Base-by-base conservation (phyloP, 2,329 filamentous ascomycete species). In the Calonectria pteridis region DNA sequence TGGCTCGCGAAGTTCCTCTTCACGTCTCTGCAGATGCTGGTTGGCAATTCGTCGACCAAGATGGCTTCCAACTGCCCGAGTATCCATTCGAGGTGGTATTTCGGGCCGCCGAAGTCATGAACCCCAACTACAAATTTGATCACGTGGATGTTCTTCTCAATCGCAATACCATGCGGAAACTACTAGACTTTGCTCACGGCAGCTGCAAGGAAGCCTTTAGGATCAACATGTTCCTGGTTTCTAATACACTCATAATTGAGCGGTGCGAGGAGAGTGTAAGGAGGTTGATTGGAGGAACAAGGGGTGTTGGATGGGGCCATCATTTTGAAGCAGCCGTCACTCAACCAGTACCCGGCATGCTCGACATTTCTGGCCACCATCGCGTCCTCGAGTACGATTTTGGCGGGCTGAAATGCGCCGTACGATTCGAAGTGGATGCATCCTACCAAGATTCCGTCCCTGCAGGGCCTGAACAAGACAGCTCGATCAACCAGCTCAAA, bases 31-130 rank as follows among this genome's bases (percentile, higher is more conserved):
- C 13, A 62, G 76, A 76, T 18, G 31, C 31, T 1, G 62, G 69
- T 20, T 13, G n/a, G 20, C 50, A 64, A 13, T 72, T 37, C 37
- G 64, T 72, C 18, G 78, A 82, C 50, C 75, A 74, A 28, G 78
- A 73, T 65, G 55, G 62, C 16, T 31, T 37, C 6, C 59, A 43
- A 16, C 13, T 67, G 13, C 77, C 79, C 1, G 23, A 67, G 16
- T 80, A 75, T 28, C 79, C 80, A 1, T 84, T 82, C 66, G 77
- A 82, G 40, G 74, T 79, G 5, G 65, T 82, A 16, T 82, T 84
- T 46, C 69, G 76, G n/a, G 82, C 82, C 53, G 72, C 78, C 9
- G 71, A 69, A 5, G 28, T 69, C 20, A 80, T 80, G 78, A 78
- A 75, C 9, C 79, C 79, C 0, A 26, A 23, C 1, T 72, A 74